These are phyloP conservation scores for Leccinellum rugosiceps DNA, from an alignment of 768 basidiomycete genomes.

Conservation along the genomic window DNA sequence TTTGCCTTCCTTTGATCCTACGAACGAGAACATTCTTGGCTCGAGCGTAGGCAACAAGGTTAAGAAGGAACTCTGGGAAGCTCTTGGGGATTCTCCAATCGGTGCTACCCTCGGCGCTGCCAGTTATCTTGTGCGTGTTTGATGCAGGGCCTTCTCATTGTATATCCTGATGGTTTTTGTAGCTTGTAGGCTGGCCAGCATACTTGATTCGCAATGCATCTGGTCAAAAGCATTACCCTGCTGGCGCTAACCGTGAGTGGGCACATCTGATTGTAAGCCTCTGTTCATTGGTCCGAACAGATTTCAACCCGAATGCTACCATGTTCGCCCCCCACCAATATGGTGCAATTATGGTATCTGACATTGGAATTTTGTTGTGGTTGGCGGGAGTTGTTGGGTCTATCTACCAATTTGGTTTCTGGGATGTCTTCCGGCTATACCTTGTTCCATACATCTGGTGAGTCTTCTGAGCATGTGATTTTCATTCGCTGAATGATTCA, in stretches of 20 bases:
- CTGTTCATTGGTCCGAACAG: constrained; percentile 26
- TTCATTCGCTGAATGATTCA: not conserved
- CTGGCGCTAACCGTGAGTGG: constrained; percentile 71
- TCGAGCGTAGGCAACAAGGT: constrained; percentile 64
- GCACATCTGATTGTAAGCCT: not conserved
- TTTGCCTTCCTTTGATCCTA: constrained; percentile 61
- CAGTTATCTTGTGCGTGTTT: constrained; percentile 54
- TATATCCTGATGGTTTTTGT: not conserved
- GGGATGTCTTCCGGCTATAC: constrained; percentile 75
- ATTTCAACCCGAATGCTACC: constrained; percentile 74
- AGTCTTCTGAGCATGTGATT: not conserved
- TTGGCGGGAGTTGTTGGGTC: constrained; percentile 53
- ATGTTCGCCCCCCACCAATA: constrained; percentile 87
- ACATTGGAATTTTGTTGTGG: constrained; percentile 79
- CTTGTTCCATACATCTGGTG: constrained; percentile 86
- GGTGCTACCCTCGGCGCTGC: constrained; percentile 53
- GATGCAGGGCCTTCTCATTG: not conserved
- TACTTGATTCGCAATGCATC: constrained; percentile 83
- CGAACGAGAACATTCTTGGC: constrained; percentile 63
- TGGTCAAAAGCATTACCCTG: constrained; percentile 80
- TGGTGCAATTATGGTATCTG: constrained; percentile 74
- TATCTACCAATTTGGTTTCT: constrained; percentile 61
- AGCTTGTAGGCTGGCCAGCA: constrained; percentile 83
- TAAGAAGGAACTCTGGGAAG: constrained; percentile 74
- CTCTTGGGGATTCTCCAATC: constrained; percentile 88